Evolutionary conservation across 148 eudicot genomes (phyloP).

Genomic region (Persicaria maculosa): DNA sequence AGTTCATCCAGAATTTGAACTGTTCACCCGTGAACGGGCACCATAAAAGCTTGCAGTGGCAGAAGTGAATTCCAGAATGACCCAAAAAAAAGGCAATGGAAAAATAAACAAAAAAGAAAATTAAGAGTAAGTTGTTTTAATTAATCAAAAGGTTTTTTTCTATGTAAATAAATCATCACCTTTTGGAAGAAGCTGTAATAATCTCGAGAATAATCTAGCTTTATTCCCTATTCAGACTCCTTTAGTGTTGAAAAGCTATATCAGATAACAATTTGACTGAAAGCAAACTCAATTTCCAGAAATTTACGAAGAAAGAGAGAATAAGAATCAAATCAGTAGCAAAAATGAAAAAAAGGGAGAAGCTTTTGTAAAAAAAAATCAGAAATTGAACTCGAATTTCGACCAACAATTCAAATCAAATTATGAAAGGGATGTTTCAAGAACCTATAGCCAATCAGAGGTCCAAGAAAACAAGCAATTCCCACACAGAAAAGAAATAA

Average conservation of each 20-base stretch:
- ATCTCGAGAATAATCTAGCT: not conserved
- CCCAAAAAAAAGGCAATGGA: not conserved
- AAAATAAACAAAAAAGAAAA: not conserved
- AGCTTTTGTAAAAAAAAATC: not conserved
- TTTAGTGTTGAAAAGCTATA: no score
- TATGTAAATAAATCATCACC: not conserved
- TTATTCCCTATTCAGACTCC: not conserved
- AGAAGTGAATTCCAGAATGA: not conserved
- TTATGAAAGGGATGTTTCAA: not conserved
- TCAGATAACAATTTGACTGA: no score
- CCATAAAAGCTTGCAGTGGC: not conserved
- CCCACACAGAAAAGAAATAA: not conserved
- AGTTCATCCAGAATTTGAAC: not conserved
- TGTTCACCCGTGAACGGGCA: not conserved
- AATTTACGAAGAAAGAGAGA: not conserved
- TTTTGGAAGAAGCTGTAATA: conserved; percentile 1
- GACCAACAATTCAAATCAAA: not conserved
- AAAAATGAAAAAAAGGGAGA: not conserved
- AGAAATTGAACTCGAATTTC: not conserved
- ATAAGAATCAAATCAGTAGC: not conserved
- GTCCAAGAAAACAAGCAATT: not conserved
- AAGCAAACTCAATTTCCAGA: not conserved
- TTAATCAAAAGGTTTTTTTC: not conserved
- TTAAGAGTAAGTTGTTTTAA: not conserved
- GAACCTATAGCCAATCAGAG: not conserved